These are phyloP conservation scores for Tylopilus cervinicoccineus DNA, from an alignment of 768 basidiomycete species.

Conservation along the genomic window DNA sequence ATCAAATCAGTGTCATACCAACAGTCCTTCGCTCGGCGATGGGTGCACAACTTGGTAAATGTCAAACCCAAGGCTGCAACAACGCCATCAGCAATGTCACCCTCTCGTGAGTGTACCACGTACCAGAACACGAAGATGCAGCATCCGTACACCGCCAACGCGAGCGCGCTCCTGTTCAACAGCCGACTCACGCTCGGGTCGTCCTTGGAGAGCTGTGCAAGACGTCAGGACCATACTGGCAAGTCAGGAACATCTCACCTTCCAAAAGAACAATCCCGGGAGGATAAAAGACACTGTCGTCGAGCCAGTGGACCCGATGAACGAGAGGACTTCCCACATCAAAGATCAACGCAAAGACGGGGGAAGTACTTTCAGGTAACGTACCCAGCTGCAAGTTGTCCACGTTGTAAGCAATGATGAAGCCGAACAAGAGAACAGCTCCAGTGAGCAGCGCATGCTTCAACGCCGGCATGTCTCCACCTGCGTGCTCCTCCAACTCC, in stretches of 20 bases:
- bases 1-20: slow-evolving; percentile 1
- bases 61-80: slow-evolving; percentile 68
- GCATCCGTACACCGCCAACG: slow-evolving; percentile 68
- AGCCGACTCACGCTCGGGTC: slow-evolving; percentile 51
- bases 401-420: slow-evolving; percentile 73
- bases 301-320: slow-evolving; percentile 95
- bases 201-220: slow-evolving; percentile 59
- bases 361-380: slow-evolving; percentile 20
- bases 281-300: slow-evolving; percentile 97
- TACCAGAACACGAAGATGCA: slow-evolving; percentile 88
- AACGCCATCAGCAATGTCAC: slow-evolving; percentile 3
- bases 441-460: slow-evolving; percentile 71
- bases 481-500: slow-evolving; percentile 52
- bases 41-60: slow-evolving; percentile 60
- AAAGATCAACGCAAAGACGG: slow-evolving; percentile 9
- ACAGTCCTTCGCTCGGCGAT: slow-evolving; percentile 1
- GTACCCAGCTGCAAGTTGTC: slow-evolving; percentile 73
- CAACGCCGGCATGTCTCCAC: slow-evolving; percentile 56
- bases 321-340: slow-evolving; percentile 71
- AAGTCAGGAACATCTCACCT: slow-evolving; percentile 44
- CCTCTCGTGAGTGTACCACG: slow-evolving; percentile 27
- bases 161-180: slow-evolving; percentile 60
- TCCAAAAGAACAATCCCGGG: slow-evolving; percentile 91
- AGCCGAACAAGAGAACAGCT: slow-evolving; percentile 60
- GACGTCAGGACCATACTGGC: slow-evolving; percentile 3